Evolutionary conservation across 257 asterid species (phyloP).

Genomic region (Petunia secreta): DNA sequence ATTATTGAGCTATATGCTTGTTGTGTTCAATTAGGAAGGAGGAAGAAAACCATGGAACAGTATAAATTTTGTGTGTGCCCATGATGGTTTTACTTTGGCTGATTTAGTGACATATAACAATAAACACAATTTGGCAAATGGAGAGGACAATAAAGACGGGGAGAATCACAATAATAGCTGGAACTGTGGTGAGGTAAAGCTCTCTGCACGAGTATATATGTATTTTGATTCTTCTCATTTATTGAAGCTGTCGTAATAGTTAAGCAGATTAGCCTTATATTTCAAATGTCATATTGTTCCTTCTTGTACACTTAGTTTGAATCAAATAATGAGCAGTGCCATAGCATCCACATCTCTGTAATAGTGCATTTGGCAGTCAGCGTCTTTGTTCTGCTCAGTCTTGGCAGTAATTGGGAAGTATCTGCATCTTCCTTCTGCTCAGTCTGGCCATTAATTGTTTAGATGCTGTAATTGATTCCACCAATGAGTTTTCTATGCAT

Average conservation of each 20-base stretch:
- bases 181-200: slow-evolving; percentile 91
- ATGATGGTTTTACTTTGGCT: slow-evolving; percentile 97
- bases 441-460: neutral
- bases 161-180: slow-evolving; percentile 97
- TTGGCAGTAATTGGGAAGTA: neutral
- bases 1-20: neutral
- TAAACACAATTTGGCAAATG: slow-evolving; percentile 90
- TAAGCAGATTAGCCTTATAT: neutral
- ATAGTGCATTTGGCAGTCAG: neutral
- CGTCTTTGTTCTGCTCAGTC: neutral
- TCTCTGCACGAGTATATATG: neutral
- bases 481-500: neutral
- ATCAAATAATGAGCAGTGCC: neutral
- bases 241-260: neutral
- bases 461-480: neutral
- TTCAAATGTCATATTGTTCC: slow-evolving; percentile 2
- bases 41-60: slow-evolving; percentile 99
- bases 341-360: neutral
- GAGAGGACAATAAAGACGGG: slow-evolving; percentile 95
- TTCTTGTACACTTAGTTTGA: slow-evolving; percentile 19
- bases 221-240: neutral
- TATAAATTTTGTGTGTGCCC: slow-evolving; percentile 86
- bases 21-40: slow-evolving; percentile 71
- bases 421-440: neutral
- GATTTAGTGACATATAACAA: slow-evolving; percentile 90